Percentiles rank a stretch among this genome's conserved stretches.
Conservation (phyloP, 176 grass and related monocot species). For the Olyra latifolia region DNA sequence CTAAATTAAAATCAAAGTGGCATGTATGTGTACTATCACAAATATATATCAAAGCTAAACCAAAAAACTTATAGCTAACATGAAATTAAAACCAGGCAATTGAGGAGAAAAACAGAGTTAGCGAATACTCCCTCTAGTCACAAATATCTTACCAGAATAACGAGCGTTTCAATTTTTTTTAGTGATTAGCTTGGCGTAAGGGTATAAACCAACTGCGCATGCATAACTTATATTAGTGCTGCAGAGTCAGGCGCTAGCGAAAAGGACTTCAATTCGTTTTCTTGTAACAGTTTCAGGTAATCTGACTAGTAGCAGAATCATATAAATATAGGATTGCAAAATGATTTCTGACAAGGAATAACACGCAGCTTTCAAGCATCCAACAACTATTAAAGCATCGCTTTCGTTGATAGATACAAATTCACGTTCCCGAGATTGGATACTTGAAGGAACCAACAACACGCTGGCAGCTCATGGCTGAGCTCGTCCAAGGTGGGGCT, state of each 20-base stretch:
- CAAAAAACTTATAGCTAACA: too few relatives aligned
- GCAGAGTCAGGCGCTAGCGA: not conserved
- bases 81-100: too few relatives aligned
- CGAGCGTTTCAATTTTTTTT: too few relatives aligned
- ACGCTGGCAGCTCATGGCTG: not conserved
- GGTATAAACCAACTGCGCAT: too few relatives aligned
- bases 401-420: constrained; percentile 1
- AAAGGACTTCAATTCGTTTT: not conserved
- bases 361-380: not conserved
- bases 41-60: too few relatives aligned
- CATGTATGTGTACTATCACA: too few relatives aligned
- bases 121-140: too few relatives aligned
- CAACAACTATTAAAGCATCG: not conserved
- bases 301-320: not conserved
- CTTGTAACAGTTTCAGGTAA: not conserved
- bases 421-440: not conserved
- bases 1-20: too few relatives aligned
- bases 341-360: not conserved
- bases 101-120: too few relatives aligned
- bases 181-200: too few relatives aligned
- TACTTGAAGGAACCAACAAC: constrained; percentile 1
- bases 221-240: too few relatives aligned
- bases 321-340: not conserved
- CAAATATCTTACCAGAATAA: too few relatives aligned
- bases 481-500: not conserved